phyloP scores from a whole-genome alignment of 305 asterid genomes.

The Coffea humblotiana region DNA sequence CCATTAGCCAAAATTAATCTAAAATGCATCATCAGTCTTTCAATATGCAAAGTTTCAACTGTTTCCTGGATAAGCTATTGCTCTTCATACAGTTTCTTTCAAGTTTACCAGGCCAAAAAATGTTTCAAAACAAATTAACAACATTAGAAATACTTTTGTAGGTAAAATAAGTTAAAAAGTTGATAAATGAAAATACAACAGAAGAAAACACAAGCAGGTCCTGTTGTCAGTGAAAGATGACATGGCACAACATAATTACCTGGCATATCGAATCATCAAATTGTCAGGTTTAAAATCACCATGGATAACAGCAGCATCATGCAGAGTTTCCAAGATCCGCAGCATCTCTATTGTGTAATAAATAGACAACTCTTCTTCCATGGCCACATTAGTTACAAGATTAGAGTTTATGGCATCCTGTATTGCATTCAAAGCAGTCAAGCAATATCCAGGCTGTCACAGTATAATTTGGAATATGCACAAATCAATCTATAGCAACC shows the following conservation, averaged over 20 bases:
- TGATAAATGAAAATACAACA: background rate
- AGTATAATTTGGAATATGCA: slow-evolving; percentile 2
- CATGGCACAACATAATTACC: slow-evolving; percentile 45
- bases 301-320: slow-evolving; percentile 67
- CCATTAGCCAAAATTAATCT: background rate
- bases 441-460: slow-evolving; percentile 17
- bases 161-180: background rate
- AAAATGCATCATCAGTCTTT: background rate
- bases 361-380: slow-evolving; percentile 86
- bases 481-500: slow-evolving; percentile 47
- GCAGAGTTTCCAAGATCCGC: slow-evolving; percentile 71
- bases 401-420: slow-evolving; percentile 88
- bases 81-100: background rate
- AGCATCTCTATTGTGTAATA: slow-evolving; percentile 97
- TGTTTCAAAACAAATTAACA: background rate
- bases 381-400: slow-evolving; percentile 58
- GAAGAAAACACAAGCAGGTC: background rate
- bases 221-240: background rate
- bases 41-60: too few relatives aligned
- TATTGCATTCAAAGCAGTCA: slow-evolving; percentile 24
- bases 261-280: slow-evolving; percentile 81
- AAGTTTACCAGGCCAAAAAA: background rate
- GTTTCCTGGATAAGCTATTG: background rate
- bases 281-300: slow-evolving; percentile 98
- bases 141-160: background rate